These are phyloP conservation scores for bread wheat (Triticum aestivum) DNA, from an alignment of 176 grass and related monocot genomes.

Conservation along the genomic window IWGSC_CS_RefSeq_v2.1 NC_057802.1:27946690-27947189, in stretches of 20 bases:
- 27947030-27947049: not conserved
- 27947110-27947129: not conserved
- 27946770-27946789: not conserved
- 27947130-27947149: not conserved
- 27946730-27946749: slow-evolving; percentile 4
- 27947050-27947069: not conserved
- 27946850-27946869: slow-evolving; percentile 56
- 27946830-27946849: slow-evolving; percentile 61
- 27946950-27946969: not conserved
- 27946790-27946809: slow-evolving; percentile 67
- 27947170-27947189: slow-evolving; percentile 6
- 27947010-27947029: not conserved
- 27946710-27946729: not conserved
- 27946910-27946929: slow-evolving; percentile 71
- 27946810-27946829: slow-evolving; percentile 72
- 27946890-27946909: slow-evolving; percentile 75
- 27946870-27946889: slow-evolving; percentile 67
- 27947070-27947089: not conserved
- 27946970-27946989: not conserved
- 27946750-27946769: not conserved
- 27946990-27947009: not conserved
- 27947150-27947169: not conserved
- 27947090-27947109: not conserved
- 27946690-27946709: not conserved
- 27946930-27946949: slow-evolving; percentile 63